These are phyloP conservation scores for Psidium friedrichsthalianum DNA, from an alignment of 345 rosid species.

Conservation along the genomic window DNA sequence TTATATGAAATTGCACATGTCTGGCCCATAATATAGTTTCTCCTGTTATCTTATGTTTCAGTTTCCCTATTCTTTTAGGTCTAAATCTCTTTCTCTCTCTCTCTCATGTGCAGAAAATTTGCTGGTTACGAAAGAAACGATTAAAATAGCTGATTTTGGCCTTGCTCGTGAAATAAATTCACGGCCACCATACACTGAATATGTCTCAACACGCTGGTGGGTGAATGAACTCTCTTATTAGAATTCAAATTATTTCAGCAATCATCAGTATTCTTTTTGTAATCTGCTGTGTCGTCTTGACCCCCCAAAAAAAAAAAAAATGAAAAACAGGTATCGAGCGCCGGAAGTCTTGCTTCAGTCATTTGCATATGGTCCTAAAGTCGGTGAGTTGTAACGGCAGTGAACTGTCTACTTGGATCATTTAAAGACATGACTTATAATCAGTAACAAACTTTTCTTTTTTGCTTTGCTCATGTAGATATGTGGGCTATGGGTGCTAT, in stretches of 20 bases:
- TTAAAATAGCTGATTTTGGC: slow-evolving; percentile 98
- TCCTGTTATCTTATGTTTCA: background rate
- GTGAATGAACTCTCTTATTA: slow-evolving; percentile 7
- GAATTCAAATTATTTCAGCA: background rate
- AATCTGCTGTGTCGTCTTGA: background rate
- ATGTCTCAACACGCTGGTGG: slow-evolving; percentile 94
- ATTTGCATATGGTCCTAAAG: slow-evolving; percentile 58
- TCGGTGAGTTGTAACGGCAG: slow-evolving; percentile 42
- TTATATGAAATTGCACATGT: background rate
- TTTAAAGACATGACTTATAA: background rate
- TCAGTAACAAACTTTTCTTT: background rate
- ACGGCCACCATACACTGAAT: slow-evolving; percentile 82
- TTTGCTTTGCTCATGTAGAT: slow-evolving; percentile 24
- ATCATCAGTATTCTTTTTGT: background rate
- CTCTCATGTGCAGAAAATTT: slow-evolving; percentile 46
- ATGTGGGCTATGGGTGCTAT: slow-evolving; percentile 99
- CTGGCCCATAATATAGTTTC: background rate
- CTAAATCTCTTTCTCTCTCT: background rate
- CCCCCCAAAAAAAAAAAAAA: background rate
- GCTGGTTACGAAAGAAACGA: slow-evolving; percentile 56
- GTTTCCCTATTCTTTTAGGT: background rate
- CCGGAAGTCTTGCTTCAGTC: slow-evolving; percentile 96
- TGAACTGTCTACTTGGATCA: background rate
- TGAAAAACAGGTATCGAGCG: slow-evolving; percentile 74
- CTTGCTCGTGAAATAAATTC: slow-evolving; percentile 84